Percentiles rank a stretch among this genome's conserved stretches.
Conservation (phyloP, 108 stramenopile species). For the Bacterosira constricta region DNA sequence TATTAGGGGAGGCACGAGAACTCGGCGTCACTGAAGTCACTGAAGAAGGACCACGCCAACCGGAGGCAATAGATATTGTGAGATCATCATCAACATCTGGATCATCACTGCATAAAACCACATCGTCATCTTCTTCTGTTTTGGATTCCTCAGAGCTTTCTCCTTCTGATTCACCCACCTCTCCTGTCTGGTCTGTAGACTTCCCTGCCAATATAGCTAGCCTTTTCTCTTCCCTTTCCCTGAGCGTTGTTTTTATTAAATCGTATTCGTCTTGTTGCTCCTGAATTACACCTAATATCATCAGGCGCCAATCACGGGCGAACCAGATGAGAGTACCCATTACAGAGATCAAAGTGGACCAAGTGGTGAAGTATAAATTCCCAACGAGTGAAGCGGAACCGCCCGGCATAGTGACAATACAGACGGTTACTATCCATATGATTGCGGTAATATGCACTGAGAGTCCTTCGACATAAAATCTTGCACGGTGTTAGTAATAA, state of each 20-base stretch:
- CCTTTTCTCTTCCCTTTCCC: constrained; percentile 39
- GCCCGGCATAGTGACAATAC: constrained; percentile 66
- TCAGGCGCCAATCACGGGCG: constrained; percentile 64
- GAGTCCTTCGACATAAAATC: constrained; percentile 55
- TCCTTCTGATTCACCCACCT: background rate
- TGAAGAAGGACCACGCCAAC: too few relatives aligned
- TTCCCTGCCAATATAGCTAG: constrained; percentile 22
- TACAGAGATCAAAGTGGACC: constrained; percentile 60
- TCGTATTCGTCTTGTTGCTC: constrained; percentile 59
- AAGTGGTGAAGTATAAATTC: constrained; percentile 71
- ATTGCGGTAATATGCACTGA: constrained; percentile 49
- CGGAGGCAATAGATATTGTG: too few relatives aligned
- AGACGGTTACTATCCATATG: constrained; percentile 66
- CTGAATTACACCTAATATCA: constrained; percentile 51
- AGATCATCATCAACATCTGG: too few relatives aligned
- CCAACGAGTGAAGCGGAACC: constrained; percentile 61
- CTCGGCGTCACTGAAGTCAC: too few relatives aligned
- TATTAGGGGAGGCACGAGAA: too few relatives aligned
- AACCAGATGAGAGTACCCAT: constrained; percentile 67
- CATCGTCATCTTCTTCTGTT: too few relatives aligned
- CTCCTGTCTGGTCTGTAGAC: background rate
- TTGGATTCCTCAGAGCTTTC: constrained; percentile 8
- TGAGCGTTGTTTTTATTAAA: constrained; percentile 46
- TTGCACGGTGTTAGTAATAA: background rate
- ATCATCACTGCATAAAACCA: too few relatives aligned